A percentile compares a stretch with the other conserved stretches of the same genome.
Evolutionary conservation across 129 eudicot species (phyloP).

Genomic region (Daucus carota): DNA sequence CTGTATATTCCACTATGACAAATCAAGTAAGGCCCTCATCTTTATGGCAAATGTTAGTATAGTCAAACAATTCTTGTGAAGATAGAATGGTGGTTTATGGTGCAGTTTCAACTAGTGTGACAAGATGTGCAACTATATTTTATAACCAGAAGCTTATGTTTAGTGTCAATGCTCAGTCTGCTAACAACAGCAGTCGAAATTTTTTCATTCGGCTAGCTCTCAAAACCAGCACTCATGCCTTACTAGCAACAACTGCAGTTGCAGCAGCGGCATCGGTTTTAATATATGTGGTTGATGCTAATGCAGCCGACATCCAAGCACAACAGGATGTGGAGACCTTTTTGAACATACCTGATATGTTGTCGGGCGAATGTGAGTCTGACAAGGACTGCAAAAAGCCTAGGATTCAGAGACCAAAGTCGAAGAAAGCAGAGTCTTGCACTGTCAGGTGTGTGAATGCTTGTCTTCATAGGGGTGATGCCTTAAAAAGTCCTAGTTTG

Average conservation of each 20-base stretch:
- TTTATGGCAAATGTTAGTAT: not conserved
- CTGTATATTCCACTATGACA: not conserved
- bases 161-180: not conserved
- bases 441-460: slow-evolving; percentile 68
- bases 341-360: slow-evolving; percentile 56
- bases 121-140: not conserved
- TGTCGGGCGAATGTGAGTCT: slow-evolving; percentile 56
- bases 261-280: slow-evolving; percentile 32
- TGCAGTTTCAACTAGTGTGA: slow-evolving; percentile 1
- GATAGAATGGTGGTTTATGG: not conserved
- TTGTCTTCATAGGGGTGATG: slow-evolving; percentile 78
- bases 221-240: not conserved
- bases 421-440: slow-evolving; percentile 77
- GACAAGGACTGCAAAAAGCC: slow-evolving; percentile 57
- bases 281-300: slow-evolving; percentile 27
- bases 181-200: not conserved
- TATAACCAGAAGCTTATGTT: not conserved
- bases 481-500: slow-evolving; percentile 65
- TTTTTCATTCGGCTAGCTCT: not conserved
- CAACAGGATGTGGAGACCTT: slow-evolving; percentile 62
- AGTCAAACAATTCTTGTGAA: not conserved
- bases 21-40: not conserved
- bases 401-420: slow-evolving; percentile 76
- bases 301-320: slow-evolving; percentile 27
- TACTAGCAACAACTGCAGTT: slow-evolving; percentile 11